Evolutionary conservation across 2,329 filamentous ascomycete species (phyloP).

Genomic region (Aphanocladium album): DNA sequence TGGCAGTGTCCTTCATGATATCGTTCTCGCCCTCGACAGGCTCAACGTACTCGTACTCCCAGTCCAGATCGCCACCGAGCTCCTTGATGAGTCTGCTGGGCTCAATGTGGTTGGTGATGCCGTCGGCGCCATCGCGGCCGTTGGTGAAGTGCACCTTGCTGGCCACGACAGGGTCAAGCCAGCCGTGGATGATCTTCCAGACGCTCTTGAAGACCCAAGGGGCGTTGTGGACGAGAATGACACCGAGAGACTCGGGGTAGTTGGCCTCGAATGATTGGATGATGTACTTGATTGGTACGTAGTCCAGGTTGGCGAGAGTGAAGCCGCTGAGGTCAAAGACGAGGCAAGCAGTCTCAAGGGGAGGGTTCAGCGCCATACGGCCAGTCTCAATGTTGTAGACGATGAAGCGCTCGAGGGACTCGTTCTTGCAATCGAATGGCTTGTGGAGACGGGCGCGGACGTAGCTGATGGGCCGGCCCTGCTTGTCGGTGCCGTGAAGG

Average conservation of each 20-base stretch:
- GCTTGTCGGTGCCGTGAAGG: slow-evolving; percentile 31
- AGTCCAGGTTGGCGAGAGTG: slow-evolving; percentile 70
- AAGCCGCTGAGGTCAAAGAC: slow-evolving; percentile 71
- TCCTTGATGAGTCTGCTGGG: slow-evolving; percentile 41
- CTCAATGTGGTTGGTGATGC: slow-evolving; percentile 46
- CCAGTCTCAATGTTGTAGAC: slow-evolving; percentile 35
- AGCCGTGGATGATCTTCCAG: slow-evolving; percentile 64
- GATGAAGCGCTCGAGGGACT: slow-evolving; percentile 33
- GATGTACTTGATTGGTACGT: slow-evolving; percentile 71
- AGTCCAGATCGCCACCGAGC: slow-evolving; percentile 63
- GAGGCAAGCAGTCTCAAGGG: slow-evolving; percentile 31
- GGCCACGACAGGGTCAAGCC: slow-evolving; percentile 72
- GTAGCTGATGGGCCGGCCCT: slow-evolving; percentile 31
- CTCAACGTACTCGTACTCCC: slow-evolving; percentile 65
- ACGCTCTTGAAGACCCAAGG: slow-evolving; percentile 62
- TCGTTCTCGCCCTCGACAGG: slow-evolving; percentile 56
- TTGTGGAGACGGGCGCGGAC: slow-evolving; percentile 31
- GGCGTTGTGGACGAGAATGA: slow-evolving; percentile 68
- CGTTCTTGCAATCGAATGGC: slow-evolving; percentile 26
- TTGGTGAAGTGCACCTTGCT: slow-evolving; percentile 67
- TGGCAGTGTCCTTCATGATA: slow-evolving; percentile 39
- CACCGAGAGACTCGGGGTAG: slow-evolving; percentile 67
- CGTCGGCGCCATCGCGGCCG: slow-evolving; percentile 54
- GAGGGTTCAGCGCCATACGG: slow-evolving; percentile 14
- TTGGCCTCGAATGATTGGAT: slow-evolving; percentile 76